Base-by-base conservation (phyloP, 2,329 filamentous ascomycete genomes). In the Fusarium heterosporum region DNA sequence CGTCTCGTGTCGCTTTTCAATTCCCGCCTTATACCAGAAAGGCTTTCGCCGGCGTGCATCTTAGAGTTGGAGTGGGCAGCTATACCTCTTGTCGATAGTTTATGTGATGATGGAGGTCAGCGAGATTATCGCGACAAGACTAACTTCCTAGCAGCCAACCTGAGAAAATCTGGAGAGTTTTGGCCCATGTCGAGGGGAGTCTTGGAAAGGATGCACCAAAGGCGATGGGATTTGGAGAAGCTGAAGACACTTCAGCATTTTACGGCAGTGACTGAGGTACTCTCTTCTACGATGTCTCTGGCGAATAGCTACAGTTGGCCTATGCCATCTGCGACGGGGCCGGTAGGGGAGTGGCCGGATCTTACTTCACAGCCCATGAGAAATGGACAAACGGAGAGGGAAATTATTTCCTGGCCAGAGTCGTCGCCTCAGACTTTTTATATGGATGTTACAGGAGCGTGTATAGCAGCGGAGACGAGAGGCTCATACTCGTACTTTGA, bases 11-110 rank as follows among this genome's bases (percentile, higher is more conserved):
- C 55, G 16, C 56, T 73, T 10, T 68, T 73, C 45, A 66, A 61
- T 7, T 43, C 47, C 10, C 46, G 49, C 9, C 34, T 72, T 9
- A 42, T 48, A 6, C 56, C 71, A 12, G 55, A 69, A 32, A 72
- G 71, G 12, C 26, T 69, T 22, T 73, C 71, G 10, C 71, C 71
- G 3, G 64, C 71, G 2, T 73, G 69, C 19, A 55, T 71, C 8
- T 41, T 61, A n/a, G 61, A 69, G 6, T 46, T 73, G 11, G 51
- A 62, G 36, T 55, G 46, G 36, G 68, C 58, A 8, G 49, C 41
- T 2, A 22, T 55, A 11, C 53, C 66, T 29, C 46, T 73, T 25
- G 22, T 59, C 3, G 25, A 70, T 45, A 52, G 45, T 19, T 61
- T 60, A n/a, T 11, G 60, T 19, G 50, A 43, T 17, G 39, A 45